Evolutionary conservation across 495 filamentous ascomycete genomes (phyloP).

Genomic region (Xanthoparmelia taractica): DNA sequence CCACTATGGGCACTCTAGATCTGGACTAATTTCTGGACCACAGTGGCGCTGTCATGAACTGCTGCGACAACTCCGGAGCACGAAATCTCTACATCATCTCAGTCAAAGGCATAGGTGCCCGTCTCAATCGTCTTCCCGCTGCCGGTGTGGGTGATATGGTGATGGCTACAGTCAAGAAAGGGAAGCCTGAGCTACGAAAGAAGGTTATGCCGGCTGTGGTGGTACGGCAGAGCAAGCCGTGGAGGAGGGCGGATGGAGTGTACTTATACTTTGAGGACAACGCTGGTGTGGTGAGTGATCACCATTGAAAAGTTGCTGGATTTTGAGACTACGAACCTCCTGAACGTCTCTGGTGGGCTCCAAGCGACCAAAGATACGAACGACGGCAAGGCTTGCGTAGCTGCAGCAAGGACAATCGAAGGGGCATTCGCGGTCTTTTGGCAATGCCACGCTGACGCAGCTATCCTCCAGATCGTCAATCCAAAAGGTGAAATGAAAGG

Average conservation of each 20-base stretch:
- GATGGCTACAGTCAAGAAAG: slow-evolving; percentile 99
- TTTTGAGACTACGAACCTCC: neutral
- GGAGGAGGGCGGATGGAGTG: slow-evolving; percentile 93
- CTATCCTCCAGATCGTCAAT: slow-evolving; percentile 79
- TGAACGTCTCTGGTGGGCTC: neutral
- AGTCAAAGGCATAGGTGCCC: slow-evolving; percentile 97
- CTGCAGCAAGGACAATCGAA: neutral
- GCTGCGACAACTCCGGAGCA: slow-evolving; percentile 96
- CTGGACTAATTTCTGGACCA: slow-evolving; percentile 25
- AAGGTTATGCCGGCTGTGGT: slow-evolving; percentile 99
- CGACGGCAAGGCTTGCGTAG: neutral
- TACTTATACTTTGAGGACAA: slow-evolving; percentile 99
- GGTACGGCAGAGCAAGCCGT: slow-evolving; percentile 97
- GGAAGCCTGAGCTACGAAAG: slow-evolving; percentile 98
- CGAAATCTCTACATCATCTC: slow-evolving; percentile 99
- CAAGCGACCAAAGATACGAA: neutral
- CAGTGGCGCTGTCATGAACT: slow-evolving; percentile 94
- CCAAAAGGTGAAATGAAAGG: slow-evolving; percentile 99
- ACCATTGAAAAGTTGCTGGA: too few species aligned
- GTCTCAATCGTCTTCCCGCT: slow-evolving; percentile 95
- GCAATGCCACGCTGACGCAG: slow-evolving; percentile 17
- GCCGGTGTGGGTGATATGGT: slow-evolving; percentile 99
- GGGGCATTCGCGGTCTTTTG: neutral
- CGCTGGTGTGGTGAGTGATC: slow-evolving; percentile 81
- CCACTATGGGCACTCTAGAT: neutral